Conservation (phyloP, 1,284 basidiomycete genomes). For the Psilocybe mexicana region DNA sequence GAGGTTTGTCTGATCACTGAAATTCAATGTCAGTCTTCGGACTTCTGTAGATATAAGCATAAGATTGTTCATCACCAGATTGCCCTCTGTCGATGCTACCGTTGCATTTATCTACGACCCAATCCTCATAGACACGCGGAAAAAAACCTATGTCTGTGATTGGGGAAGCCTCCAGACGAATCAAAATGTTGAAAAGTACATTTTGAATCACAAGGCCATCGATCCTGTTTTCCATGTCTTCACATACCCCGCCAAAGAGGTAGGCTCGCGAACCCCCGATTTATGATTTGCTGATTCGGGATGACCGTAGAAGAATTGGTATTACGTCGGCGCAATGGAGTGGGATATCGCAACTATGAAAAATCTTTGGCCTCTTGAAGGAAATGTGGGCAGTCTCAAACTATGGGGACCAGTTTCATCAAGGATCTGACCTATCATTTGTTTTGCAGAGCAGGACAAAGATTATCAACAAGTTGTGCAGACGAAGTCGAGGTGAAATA, state of each 20-base stretch:
- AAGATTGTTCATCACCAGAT: slow-evolving; percentile 15
- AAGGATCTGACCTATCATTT: not conserved
- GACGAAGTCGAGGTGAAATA: slow-evolving; percentile 30
- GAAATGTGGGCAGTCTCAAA: slow-evolving; percentile 29
- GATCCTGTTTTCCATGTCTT: slow-evolving; percentile 47
- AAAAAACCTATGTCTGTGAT: slow-evolving; percentile 47
- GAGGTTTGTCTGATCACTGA: not conserved
- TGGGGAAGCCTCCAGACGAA: slow-evolving; percentile 45
- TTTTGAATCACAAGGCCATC: slow-evolving; percentile 28
- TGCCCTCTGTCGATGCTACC: slow-evolving; percentile 30
- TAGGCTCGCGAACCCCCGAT: slow-evolving; percentile 21
- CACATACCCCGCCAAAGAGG: slow-evolving; percentile 43
- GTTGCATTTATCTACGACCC: slow-evolving; percentile 55
- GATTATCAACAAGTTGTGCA: slow-evolving; percentile 35
- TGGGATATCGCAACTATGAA: slow-evolving; percentile 34
- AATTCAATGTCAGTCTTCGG: slow-evolving; percentile 7
- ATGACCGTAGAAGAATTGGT: slow-evolving; percentile 41
- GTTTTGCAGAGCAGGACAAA: slow-evolving; percentile 33
- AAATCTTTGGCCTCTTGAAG: slow-evolving; percentile 39
- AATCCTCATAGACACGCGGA: slow-evolving; percentile 47
- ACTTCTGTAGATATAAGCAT: slow-evolving; percentile 19
- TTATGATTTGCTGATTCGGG: not conserved
- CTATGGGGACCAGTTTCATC: not conserved
- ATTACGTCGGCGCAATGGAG: slow-evolving; percentile 44
- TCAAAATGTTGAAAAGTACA: slow-evolving; percentile 31